Percentiles rank a stretch among this genome's conserved stretches.
phyloP scores from a whole-genome alignment of 2,329 filamentous ascomycete genomes.

The Aspergillus niger region DNA sequence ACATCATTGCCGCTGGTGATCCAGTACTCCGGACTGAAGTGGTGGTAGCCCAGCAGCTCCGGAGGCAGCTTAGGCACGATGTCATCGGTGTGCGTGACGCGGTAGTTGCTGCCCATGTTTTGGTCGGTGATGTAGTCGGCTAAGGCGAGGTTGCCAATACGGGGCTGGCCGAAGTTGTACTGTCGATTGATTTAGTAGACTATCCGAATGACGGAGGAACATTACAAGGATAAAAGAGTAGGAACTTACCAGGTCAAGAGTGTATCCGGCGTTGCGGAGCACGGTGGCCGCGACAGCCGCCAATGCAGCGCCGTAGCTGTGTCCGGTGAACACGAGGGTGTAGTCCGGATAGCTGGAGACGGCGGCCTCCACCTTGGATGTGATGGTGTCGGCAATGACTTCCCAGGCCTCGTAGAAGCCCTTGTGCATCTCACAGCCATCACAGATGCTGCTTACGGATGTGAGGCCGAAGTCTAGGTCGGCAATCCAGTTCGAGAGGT shows the following conservation, averaged over 20 bases:
- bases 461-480: conserved; percentile 29
- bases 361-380: conserved; percentile 38
- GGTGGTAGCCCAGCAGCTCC: conserved; percentile 27
- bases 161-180: conserved; percentile 44
- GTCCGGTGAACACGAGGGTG: conserved; percentile 48
- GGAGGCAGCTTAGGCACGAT: conserved; percentile 35
- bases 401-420: conserved; percentile 53
- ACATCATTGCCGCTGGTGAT: conserved; percentile 28
- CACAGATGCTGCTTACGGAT: conserved; percentile 41
- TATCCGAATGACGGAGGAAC: no score
- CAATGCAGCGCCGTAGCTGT: conserved; percentile 53
- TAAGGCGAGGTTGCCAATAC: conserved; percentile 35
- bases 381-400: conserved; percentile 33
- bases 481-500: conserved; percentile 32
- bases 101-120: conserved; percentile 27
- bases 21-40: conserved; percentile 38
- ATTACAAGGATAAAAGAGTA: not conserved
- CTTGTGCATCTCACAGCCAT: conserved; percentile 41
- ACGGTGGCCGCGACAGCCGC: conserved; percentile 48
- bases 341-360: conserved; percentile 42
- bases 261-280: conserved; percentile 41
- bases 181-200: conserved; percentile 12
- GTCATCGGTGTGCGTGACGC: conserved; percentile 39
- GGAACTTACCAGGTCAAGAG: conserved; percentile 41
- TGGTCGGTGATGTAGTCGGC: conserved; percentile 36